Base-by-base conservation (phyloP, 305 asterid species). In the Rubia peregrina region DNA sequence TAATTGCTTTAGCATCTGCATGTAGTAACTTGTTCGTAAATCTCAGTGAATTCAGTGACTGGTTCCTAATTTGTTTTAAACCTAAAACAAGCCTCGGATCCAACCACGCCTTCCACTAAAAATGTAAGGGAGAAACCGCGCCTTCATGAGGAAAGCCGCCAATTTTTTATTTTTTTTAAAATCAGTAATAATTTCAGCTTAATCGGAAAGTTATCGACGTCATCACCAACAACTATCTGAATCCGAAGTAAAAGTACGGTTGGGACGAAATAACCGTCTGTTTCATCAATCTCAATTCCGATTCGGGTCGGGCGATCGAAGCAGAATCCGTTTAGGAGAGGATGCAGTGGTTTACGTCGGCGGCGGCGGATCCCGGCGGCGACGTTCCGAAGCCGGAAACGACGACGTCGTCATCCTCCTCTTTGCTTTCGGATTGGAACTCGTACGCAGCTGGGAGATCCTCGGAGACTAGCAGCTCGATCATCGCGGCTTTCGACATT, bases 401-500 rank as follows among this genome's bases (percentile, higher is more conserved):
- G 71, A 44, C 72, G 22, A 2, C 78, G 65, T 24, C 79, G 24
- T 66, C 81, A 2, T 61, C 82, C 22, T 61, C 83, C 53, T 83
- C 87, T 61, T 73, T 83, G 57, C 70, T 83, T 55, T 75, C 87
- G 7, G 85, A 80, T 64, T 83, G 87, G 87, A 79, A 81, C 66
- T 83, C 85, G 3, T 83, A 83, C 64, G 75, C 85, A n/a, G 78
- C 87, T 3, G 40, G 78, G 1, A 78, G 78, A 78, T 53, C 82
- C 24, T 74, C 87, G 36, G 82, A 81, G 33, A 78, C 80, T 42
- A 78, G 77, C 79, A 75, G 83, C 76, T 75, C 90, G 24, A 83
- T 89, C 38, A 80, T 80, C 70, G 84, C 86, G 49, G 87, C 78
- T 9, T 86, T 89, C 77, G 96, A 89, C 73, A 77, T 89, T 72